Conservation (phyloP, 2,329 filamentous ascomycete species). For the Myriosclerotinia curreyana region DNA sequence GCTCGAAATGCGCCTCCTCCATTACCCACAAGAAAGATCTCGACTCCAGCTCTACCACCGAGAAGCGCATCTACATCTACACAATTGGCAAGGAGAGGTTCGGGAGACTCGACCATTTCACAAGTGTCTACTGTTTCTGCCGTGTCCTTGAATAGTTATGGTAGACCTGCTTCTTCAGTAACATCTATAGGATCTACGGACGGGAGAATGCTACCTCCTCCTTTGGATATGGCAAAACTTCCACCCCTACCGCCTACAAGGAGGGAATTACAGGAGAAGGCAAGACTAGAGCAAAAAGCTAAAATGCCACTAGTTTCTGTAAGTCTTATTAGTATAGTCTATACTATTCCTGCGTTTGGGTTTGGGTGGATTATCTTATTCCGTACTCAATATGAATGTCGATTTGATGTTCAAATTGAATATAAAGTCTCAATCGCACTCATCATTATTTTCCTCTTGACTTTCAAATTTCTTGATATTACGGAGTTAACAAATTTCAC, state of each 20-base stretch:
- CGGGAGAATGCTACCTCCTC: conserved; percentile 53
- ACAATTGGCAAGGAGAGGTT: conserved; percentile 47
- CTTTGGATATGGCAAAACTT: conserved; percentile 54
- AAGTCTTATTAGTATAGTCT: conserved; percentile 9
- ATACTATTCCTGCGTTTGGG: not conserved
- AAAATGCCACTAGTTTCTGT: conserved; percentile 20
- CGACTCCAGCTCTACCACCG: conserved; percentile 29
- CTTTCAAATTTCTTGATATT: not conserved
- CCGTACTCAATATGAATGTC: not conserved
- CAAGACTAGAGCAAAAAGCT: conserved; percentile 45
- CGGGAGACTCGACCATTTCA: conserved; percentile 57
- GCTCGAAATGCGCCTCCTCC: conserved; percentile 44
- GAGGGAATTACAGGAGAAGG: conserved; percentile 50
- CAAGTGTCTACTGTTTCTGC: conserved; percentile 53
- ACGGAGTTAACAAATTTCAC: conserved; percentile 3
- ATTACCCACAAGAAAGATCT: conserved; percentile 51
- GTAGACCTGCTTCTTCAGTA: conserved; percentile 44
- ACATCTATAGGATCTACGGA: conserved; percentile 48
- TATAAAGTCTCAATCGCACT: not conserved
- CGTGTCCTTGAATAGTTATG: conserved; percentile 44
- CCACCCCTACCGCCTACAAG: conserved; percentile 56
- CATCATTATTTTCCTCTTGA: not conserved
- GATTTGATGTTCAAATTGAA: not conserved
- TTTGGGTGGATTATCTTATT: not conserved
- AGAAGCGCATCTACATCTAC: conserved; percentile 27